phyloP scores from a whole-genome alignment of 139 green algal genomes.

The Picochlorum sp. region DNA sequence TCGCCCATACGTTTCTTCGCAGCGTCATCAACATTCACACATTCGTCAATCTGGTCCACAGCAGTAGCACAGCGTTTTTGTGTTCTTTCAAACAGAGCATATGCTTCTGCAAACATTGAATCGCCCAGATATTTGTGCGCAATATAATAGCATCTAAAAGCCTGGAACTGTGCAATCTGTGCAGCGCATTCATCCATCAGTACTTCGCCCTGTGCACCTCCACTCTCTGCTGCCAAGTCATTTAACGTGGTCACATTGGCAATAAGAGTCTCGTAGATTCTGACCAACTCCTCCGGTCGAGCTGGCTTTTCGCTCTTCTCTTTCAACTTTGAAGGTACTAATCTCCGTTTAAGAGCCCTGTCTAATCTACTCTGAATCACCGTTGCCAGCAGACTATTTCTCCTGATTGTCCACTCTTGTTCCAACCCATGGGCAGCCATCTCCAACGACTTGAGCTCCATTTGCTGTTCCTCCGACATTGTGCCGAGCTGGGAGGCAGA shows the following conservation, averaged over 20 bases:
- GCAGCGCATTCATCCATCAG: slow-evolving; percentile 44
- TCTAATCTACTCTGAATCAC: slow-evolving; percentile 19
- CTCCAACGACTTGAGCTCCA: slow-evolving; percentile 23
- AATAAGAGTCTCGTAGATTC: slow-evolving; percentile 37
- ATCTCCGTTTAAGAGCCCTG: slow-evolving; percentile 17
- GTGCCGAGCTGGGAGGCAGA: slow-evolving; percentile 16
- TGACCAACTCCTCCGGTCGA: slow-evolving; percentile 56
- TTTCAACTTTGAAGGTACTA: slow-evolving; percentile 10
- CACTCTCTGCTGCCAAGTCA: slow-evolving; percentile 45
- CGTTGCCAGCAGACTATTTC: slow-evolving; percentile 23
- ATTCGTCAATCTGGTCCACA: slow-evolving; percentile 20
- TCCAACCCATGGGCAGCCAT: slow-evolving; percentile 42
- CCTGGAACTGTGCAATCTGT: slow-evolving; percentile 33
- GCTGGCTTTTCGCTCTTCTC: slow-evolving; percentile 34
- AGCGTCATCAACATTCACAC: slow-evolving; percentile 13
- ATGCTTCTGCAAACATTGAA: slow-evolving; percentile 43
- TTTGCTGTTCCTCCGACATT: slow-evolving; percentile 4
- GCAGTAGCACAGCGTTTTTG: slow-evolving; percentile 32
- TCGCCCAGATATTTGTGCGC: slow-evolving; percentile 44
- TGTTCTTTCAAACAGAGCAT: slow-evolving; percentile 47
- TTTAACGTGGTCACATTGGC: slow-evolving; percentile 43
- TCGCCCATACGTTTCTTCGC: slow-evolving; percentile 11
- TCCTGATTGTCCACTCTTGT: slow-evolving; percentile 41
- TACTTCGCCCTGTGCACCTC: slow-evolving; percentile 45
- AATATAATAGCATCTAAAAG: slow-evolving; percentile 39